A percentile compares a stretch with the other conserved stretches of the same genome.
Evolutionary conservation across 2,329 filamentous ascomycete species (phyloP).

Genomic region (Epichloe baconii): DNA sequence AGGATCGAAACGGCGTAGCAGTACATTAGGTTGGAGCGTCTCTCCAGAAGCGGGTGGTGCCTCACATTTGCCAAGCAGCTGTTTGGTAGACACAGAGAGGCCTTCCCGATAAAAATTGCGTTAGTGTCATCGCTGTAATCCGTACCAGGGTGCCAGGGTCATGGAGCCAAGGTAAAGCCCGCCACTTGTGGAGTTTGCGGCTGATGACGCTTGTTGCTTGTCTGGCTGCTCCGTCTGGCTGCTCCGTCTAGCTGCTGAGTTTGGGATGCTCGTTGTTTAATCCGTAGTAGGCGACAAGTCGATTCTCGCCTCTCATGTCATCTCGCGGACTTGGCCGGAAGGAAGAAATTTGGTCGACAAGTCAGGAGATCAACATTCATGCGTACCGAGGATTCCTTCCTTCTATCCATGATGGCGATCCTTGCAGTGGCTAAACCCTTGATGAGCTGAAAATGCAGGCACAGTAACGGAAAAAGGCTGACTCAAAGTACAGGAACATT

Average conservation of each 20-base stretch:
- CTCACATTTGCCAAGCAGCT: background rate
- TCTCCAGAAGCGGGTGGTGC: too few relatives aligned
- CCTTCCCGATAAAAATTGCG: too few relatives aligned
- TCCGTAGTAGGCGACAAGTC: background rate
- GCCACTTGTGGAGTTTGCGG: background rate
- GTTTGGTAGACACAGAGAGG: background rate
- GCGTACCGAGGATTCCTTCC: too few relatives aligned
- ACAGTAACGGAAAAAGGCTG: background rate
- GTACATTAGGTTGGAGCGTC: too few relatives aligned
- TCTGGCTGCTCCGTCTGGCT: background rate
- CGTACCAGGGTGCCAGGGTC: too few relatives aligned
- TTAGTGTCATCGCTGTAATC: background rate
- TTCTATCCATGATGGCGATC: too few relatives aligned
- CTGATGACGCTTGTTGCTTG: background rate
- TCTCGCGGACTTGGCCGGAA: background rate
- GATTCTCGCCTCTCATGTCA: background rate
- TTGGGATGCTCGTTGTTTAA: background rate
- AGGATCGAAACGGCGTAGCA: background rate
- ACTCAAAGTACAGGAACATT: background rate
- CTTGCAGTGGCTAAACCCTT: background rate
- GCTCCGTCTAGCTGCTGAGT: background rate
- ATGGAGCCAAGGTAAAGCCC: background rate
- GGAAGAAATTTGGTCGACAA: too few relatives aligned
- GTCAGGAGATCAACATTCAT: too few relatives aligned
- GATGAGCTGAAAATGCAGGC: background rate